Percentiles rank a stretch among this genome's conserved stretches.
Conservation (phyloP, 345 rosid species). For the Mallotus nudiflorus region DNA sequence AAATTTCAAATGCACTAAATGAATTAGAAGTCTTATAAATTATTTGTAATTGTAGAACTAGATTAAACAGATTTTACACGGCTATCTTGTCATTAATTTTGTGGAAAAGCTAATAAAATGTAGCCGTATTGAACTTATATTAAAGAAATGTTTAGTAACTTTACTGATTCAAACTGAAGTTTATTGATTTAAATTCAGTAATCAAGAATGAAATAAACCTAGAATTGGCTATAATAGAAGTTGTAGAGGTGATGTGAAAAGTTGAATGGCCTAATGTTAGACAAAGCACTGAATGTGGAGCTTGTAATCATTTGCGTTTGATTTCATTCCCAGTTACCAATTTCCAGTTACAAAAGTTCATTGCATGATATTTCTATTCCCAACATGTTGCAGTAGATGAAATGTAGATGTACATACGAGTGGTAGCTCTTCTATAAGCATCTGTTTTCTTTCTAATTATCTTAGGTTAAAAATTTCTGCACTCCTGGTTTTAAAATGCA, state of each 20-base stretch:
- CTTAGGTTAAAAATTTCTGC: background rate
- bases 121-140: too few species aligned
- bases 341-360: background rate
- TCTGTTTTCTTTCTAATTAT: background rate
- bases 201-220: too few species aligned
- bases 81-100: too few species aligned
- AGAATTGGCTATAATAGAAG: background rate
- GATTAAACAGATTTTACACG: too few species aligned
- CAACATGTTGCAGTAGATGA: background rate
- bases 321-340: background rate
- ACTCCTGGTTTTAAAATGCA: background rate
- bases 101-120: too few species aligned
- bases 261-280: background rate
- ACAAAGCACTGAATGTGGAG: background rate
- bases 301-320: background rate
- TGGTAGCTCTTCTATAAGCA: background rate
- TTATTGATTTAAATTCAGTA: too few species aligned
- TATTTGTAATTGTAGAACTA: too few species aligned
- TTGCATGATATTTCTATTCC: background rate
- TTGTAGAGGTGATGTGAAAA: background rate
- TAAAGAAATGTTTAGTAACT: too few species aligned
- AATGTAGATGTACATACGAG: background rate
- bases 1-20: too few species aligned
- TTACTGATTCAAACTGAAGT: too few species aligned
- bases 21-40: too few species aligned